Conservation (phyloP, 352 stramenopile species). For the Globisporangium paroecandrum region DNA sequence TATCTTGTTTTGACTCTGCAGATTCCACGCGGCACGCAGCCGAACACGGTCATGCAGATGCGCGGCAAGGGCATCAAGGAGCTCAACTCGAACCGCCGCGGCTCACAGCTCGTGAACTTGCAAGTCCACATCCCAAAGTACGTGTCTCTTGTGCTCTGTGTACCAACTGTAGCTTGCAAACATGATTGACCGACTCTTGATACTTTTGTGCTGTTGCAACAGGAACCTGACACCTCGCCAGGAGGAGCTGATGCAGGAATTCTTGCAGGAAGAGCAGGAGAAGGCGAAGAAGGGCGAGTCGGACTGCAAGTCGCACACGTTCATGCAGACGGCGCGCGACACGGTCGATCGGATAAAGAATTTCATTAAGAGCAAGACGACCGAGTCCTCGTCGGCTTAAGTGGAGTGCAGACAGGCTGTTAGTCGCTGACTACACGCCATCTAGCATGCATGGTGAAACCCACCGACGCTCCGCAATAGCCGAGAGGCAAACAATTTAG, state of each 20-base stretch:
- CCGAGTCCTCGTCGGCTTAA: conserved; percentile 13
- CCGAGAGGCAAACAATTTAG: background rate
- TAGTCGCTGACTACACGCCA: no score
- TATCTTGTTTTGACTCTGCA: conserved; percentile 11
- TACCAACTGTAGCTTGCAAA: background rate
- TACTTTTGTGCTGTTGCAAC: background rate
- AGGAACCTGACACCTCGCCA: conserved; percentile 91
- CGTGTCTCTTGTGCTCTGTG: conserved; percentile 16
- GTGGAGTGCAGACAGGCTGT: no score
- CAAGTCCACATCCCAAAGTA: conserved; percentile 95
- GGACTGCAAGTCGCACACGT: conserved; percentile 81
- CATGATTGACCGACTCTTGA: conserved; percentile 9
- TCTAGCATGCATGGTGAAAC: no score
- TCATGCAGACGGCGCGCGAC: conserved; percentile 70
- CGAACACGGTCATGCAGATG: conserved; percentile 95
- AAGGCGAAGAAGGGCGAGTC: conserved; percentile 65
- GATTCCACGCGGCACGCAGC: conserved; percentile 93
- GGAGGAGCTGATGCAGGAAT: conserved; percentile 95
- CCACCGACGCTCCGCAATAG: background rate
- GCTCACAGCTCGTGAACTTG: conserved; percentile 96
- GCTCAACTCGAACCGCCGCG: conserved; percentile 89
- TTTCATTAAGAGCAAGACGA: conserved; percentile 76
- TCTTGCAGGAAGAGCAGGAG: conserved; percentile 87
- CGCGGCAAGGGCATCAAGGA: conserved; percentile 95
- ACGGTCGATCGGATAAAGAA: conserved; percentile 88